Base-by-base conservation (phyloP, 441 rosid genomes). In the Populus hybrid region DNA sequence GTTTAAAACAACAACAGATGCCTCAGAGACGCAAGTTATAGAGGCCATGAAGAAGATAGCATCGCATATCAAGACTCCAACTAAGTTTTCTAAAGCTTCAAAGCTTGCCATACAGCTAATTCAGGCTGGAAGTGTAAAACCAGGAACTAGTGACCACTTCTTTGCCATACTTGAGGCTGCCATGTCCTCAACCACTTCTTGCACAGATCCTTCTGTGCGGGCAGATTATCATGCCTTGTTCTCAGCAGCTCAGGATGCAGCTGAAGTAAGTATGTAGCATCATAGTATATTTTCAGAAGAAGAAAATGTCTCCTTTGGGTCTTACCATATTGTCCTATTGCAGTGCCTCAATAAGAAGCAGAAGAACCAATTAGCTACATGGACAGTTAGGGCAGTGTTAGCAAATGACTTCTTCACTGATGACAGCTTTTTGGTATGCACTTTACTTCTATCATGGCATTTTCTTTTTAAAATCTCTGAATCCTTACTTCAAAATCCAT, bases 1-100 rank as follows among this genome's bases (percentile, higher is more conserved):
- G 87, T 95, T 95, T 81, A 95, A 94, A 87, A 93, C 91, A n/a
- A 90, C 94, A 26, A 91, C 93, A 0, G 95, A 95, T 88, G 95
- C 95, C 65, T 92, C 99, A 1, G 97, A 90, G 72, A 82, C 81
- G 12, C 97, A 95, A 88, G 84, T 93, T 32, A 83, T 91, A 4
- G 97, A 95, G 71, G 98, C 98, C 19, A 93, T 95, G 98, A 90
- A 89, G 87, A 95, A 92, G 87, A 92, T 95, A 74, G 90, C 97
- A 9, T 93, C 91, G 2, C 98, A 95, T 81, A 90, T 93, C 76
- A 89, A 84, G 87, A 95, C 87, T 75, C 94, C 90, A 40, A 12
- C 83, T 5, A 95, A 95, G 83, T 88, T 93, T 74, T 76, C 91
- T 21, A 95, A 92, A 90, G 99, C 99, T 28, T 90, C 97, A 3